Conservation (phyloP, 352 stramenopile genomes). For the Pythium volutum region DNA sequence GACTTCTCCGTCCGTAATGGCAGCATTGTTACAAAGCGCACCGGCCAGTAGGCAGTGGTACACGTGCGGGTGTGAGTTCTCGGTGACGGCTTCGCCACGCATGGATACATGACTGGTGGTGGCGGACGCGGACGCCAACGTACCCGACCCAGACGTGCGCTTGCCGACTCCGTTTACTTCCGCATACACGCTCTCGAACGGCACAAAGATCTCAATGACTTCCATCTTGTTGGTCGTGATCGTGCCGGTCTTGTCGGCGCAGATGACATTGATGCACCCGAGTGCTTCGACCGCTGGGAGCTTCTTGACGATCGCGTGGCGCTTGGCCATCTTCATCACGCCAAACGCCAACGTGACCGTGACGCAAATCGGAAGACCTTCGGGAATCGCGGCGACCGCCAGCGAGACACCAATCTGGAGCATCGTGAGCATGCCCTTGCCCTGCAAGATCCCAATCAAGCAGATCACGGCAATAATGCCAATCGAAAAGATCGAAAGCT, state of each 20-base stretch:
- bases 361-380: constrained; percentile 79
- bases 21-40: constrained; percentile 78
- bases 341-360: constrained; percentile 77
- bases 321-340: constrained; percentile 87
- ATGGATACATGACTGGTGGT: constrained; percentile 41
- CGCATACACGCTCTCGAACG: constrained; percentile 69
- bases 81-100: constrained; percentile 58
- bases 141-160: background rate
- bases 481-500: constrained; percentile 93
- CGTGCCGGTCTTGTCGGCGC: constrained; percentile 94
- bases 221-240: constrained; percentile 91
- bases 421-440: constrained; percentile 93
- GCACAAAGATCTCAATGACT: constrained; percentile 80
- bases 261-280: constrained; percentile 92
- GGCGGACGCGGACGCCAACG: constrained; percentile 7
- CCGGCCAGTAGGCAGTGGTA: constrained; percentile 73
- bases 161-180: constrained; percentile 61
- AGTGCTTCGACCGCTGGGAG: constrained; percentile 81
- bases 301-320: constrained; percentile 88
- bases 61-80: constrained; percentile 60
- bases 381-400: constrained; percentile 68
- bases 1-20: constrained; percentile 62
- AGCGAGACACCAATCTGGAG: constrained; percentile 95
- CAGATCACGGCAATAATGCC: constrained; percentile 93
- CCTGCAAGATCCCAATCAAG: constrained; percentile 88